Percentiles rank a stretch among this genome's conserved stretches.
Conservation (phyloP, 148 eudicot genomes). For the Persicaria tinctoria region DNA sequence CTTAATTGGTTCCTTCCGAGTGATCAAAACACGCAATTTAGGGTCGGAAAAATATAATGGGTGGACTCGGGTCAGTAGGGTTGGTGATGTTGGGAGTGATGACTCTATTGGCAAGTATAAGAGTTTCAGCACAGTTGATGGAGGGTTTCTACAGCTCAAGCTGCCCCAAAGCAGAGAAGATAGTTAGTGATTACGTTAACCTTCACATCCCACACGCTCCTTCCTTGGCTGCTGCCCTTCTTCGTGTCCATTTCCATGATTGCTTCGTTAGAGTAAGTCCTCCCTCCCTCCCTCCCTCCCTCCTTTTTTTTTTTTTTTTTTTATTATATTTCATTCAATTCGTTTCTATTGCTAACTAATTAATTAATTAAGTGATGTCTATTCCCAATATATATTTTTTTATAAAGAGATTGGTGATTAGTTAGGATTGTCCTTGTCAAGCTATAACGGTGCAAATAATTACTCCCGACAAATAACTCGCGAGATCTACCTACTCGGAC, state of each 20-base stretch:
- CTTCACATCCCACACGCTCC: conserved; percentile 43
- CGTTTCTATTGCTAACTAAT: not conserved
- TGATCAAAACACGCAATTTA: not conserved
- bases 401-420: not conserved
- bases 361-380: not conserved
- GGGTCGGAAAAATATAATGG: not conserved
- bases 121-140: conserved; percentile 18
- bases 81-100: not conserved
- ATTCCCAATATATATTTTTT: not conserved
- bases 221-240: conserved; percentile 33
- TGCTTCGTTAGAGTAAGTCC: conserved; percentile 51
- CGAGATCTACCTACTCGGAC: too few species aligned
- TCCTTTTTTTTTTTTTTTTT: too few species aligned
- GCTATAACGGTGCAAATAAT: not conserved
- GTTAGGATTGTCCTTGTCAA: conserved; percentile 1
- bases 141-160: conserved; percentile 30
- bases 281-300: not conserved
- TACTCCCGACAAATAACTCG: too few species aligned
- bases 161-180: conserved; percentile 52
- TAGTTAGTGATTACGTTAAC: conserved; percentile 32
- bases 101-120: not conserved
- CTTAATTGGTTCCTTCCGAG: not conserved
- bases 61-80: not conserved
- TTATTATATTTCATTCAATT: too few species aligned
- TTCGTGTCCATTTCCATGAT: conserved; percentile 58